Evolutionary conservation across 352 stramenopile species (phyloP).

Genomic region (Phytophthora macrochlamydospora): DNA sequence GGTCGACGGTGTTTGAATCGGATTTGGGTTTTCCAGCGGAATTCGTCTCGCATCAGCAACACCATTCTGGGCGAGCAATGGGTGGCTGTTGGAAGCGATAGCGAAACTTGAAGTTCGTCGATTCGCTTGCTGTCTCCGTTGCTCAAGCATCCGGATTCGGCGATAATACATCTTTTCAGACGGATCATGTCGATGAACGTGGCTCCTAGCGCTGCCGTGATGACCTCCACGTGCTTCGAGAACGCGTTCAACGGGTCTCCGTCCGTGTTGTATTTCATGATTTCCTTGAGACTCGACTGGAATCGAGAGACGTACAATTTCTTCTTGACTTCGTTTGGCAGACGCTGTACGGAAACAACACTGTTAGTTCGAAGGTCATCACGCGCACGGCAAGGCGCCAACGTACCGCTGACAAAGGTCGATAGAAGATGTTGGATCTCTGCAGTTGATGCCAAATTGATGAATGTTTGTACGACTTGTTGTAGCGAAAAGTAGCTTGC

Average conservation of each 20-base stretch:
- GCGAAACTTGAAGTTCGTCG: conserved; percentile 18
- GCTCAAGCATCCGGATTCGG: conserved; percentile 25
- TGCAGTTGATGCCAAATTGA: conserved; percentile 72
- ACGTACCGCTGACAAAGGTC: conserved; percentile 62
- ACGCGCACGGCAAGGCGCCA: background rate
- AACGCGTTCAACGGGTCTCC: conserved; percentile 72
- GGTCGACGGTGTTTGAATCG: conserved; percentile 1
- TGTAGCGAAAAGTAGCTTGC: conserved; percentile 69
- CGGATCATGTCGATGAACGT: conserved; percentile 62
- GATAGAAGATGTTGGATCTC: conserved; percentile 48
- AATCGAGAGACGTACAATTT: conserved; percentile 73
- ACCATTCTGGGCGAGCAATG: background rate
- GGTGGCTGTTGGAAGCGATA: conserved; percentile 24
- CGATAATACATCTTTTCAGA: conserved; percentile 61
- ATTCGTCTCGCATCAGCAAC: background rate
- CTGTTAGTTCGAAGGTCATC: background rate
- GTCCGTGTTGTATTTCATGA: conserved; percentile 83
- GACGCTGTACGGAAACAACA: conserved; percentile 32
- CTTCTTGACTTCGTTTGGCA: conserved; percentile 81
- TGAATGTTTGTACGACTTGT: conserved; percentile 66
- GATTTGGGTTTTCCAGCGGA: conserved; percentile 2
- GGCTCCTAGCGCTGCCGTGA: conserved; percentile 59
- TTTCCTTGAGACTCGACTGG: conserved; percentile 68
- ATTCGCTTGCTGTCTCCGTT: conserved; percentile 18
- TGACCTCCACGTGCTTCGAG: conserved; percentile 73